Conservation (phyloP, 108 stramenopile species). For the Craspedostauros australis region DNA sequence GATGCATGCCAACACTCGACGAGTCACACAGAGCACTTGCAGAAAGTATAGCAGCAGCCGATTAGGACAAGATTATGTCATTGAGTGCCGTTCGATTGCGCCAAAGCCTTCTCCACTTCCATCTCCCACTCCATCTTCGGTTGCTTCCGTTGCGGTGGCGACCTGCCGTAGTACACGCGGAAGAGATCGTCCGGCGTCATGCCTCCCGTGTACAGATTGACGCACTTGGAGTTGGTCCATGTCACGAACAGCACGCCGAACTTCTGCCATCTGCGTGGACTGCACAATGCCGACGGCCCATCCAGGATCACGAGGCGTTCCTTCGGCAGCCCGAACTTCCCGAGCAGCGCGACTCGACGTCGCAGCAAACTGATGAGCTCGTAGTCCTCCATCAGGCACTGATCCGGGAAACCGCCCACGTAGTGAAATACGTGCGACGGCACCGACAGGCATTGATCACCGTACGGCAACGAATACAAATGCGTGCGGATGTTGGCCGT, state of each 20-base stretch:
- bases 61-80: too few relatives aligned
- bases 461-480: conserved; percentile 73
- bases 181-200: conserved; percentile 52
- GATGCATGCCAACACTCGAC: too few relatives aligned
- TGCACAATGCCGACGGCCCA: conserved; percentile 50
- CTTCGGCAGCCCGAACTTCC: conserved; percentile 4
- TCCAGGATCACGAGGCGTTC: conserved; percentile 42
- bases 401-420: conserved; percentile 81
- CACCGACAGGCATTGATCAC: conserved; percentile 77
- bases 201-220: conserved; percentile 48
- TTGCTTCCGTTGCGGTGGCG: background rate
- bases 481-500: conserved; percentile 29
- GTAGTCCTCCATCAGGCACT: conserved; percentile 88
- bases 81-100: too few relatives aligned
- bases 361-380: conserved; percentile 68
- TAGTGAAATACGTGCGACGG: conserved; percentile 55
- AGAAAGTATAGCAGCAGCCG: too few relatives aligned
- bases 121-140: conserved; percentile 19
- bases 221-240: conserved; percentile 52
- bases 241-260: conserved; percentile 68
- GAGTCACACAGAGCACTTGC: too few relatives aligned
- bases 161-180: conserved; percentile 43
- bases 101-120: conserved; percentile 10
- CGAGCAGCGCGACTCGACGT: conserved; percentile 30
- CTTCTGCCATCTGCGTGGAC: conserved; percentile 81